Base-by-base conservation (phyloP, 2,329 filamentous ascomycete species). In the Xylariaceae sp. region DNA sequence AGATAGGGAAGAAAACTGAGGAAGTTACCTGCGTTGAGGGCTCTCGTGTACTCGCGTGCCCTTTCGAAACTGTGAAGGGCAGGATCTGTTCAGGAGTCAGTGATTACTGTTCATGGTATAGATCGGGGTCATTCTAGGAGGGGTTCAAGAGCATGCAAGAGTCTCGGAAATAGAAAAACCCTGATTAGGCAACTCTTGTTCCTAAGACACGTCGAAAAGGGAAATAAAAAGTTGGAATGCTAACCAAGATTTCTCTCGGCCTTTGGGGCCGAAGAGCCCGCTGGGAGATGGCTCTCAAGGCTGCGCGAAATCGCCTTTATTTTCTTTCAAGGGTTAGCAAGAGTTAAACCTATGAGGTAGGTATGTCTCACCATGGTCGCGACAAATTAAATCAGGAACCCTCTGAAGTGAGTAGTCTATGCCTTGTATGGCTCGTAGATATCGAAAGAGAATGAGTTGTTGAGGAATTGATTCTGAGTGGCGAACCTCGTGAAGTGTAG, bases 21-120 rank as follows among this genome's bases (percentile, higher is more conserved):
- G n/a, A n/a, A n/a, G n/a, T n/a, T n/a, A 6, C 28, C 23, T n/a
- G 93, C 93, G 84, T 91, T 83, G 64, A 84, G 74, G 6, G 82
- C 81, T 53, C 81, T 73, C 40, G 79, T 75, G 66, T 81, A 81
- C 46, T 67, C 63, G 39, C 65, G 45, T 17, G 93, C 93, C 69
- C 92, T 84, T 76, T 96, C 92, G 75, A 97, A 82, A 48, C 66
- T 60, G 19, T 64, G 62, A 37, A 63, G 55, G n/a, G 58, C 56
- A 16, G 62, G 62, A 11, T 64, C 51, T 41, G n/a, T n/a, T n/a
- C n/a, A n/a, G n/a, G n/a, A n/a, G n/a, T n/a, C n/a, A n/a, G n/a
- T n/a, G n/a, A n/a, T n/a, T n/a, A n/a, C n/a, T n/a, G n/a, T n/a
- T n/a, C n/a, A 47, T 62, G 41, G 21, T 45, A 26, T 4, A 45